A percentile compares a stretch with the other conserved stretches of the same genome.
phyloP scores from a whole-genome alignment of 2,329 filamentous ascomycete genomes.

The Xylariaceae sp. region DNA sequence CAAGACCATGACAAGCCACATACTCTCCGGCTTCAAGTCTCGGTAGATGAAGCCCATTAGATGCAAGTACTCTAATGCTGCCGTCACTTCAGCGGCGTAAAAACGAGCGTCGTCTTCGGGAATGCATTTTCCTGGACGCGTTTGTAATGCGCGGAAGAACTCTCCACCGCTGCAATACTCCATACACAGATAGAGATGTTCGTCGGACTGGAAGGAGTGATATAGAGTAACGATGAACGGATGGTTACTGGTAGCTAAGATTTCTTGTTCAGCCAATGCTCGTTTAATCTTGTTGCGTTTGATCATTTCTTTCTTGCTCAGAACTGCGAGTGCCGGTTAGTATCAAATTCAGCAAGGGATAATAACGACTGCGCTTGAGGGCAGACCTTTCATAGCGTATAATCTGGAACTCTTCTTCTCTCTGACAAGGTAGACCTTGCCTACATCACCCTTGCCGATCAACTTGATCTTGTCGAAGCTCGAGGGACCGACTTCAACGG shows the following conservation, averaged over 20 bases:
- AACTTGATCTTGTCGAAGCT: conserved; percentile 99
- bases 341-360: neutral
- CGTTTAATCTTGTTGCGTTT: conserved; percentile 99
- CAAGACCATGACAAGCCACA: conserved; percentile 34
- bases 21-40: conserved; percentile 96
- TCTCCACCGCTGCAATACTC: conserved; percentile 98
- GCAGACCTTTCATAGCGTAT: conserved; percentile 95
- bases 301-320: conserved; percentile 99
- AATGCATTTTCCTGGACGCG: conserved; percentile 93
- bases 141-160: conserved; percentile 95
- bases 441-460: conserved; percentile 97
- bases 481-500: conserved; percentile 89
- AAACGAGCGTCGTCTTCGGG: conserved; percentile 95
- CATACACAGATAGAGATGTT: conserved; percentile 99
- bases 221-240: conserved; percentile 98
- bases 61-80: conserved; percentile 92
- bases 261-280: conserved; percentile 94
- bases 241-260: conserved; percentile 95
- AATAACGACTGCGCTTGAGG: neutral
- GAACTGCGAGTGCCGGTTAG: conserved; percentile 55
- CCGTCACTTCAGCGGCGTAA: conserved; percentile 95
- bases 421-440: conserved; percentile 93
- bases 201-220: conserved; percentile 98
- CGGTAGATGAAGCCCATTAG: conserved; percentile 99
- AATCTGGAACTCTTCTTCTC: conserved; percentile 96